These are phyloP conservation scores for Tagetes erecta DNA, from an alignment of 129 eudicot genomes.

Conservation along the genomic window DNA sequence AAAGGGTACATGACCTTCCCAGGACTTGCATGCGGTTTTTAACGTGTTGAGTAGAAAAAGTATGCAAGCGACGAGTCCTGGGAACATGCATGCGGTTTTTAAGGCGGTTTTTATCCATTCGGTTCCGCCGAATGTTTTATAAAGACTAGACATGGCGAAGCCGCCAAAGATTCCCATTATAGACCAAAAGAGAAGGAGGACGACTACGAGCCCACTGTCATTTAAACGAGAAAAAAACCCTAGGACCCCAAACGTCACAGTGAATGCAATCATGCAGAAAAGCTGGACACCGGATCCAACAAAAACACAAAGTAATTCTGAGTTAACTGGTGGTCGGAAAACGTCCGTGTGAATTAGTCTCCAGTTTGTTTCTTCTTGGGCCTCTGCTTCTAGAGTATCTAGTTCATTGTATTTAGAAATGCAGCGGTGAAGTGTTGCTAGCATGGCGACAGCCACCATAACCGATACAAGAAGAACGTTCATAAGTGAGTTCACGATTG, in stretches of 20 bases:
- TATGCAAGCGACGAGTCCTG: conserved; percentile 33
- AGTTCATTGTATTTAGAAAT: conserved; percentile 36
- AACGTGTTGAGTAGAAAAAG: conserved; percentile 48
- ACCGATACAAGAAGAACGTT: conserved; percentile 63
- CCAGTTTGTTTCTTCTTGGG: conserved; percentile 42
- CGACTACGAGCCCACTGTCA: conserved; percentile 55
- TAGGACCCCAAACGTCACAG: conserved; percentile 50
- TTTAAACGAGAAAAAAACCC: conserved; percentile 61
- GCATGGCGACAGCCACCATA: conserved; percentile 60
- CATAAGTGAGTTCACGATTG: conserved; percentile 62
- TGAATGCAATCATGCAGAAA: conserved; percentile 41
- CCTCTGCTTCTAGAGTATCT: too few relatives aligned
- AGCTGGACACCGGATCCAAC: conserved; percentile 67
- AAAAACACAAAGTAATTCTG: conserved; percentile 44
- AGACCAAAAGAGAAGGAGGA: conserved; percentile 51
- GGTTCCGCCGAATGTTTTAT: conserved; percentile 47
- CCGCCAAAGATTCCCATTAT: conserved; percentile 66
- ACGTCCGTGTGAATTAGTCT: conserved; percentile 57
- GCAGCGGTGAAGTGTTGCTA: conserved; percentile 43
- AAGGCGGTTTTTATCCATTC: conserved; percentile 56
- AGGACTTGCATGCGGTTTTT: conserved; percentile 45
- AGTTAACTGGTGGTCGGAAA: conserved; percentile 31
- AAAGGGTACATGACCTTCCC: conserved; percentile 51
- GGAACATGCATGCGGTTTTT: conserved; percentile 49
- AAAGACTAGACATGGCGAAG: conserved; percentile 43